Evolutionary conservation across 2,329 filamentous ascomycete species (phyloP), one percentile per base, ranked within the genome.

Genomic region (Trichoderma simmonsii): DNA sequence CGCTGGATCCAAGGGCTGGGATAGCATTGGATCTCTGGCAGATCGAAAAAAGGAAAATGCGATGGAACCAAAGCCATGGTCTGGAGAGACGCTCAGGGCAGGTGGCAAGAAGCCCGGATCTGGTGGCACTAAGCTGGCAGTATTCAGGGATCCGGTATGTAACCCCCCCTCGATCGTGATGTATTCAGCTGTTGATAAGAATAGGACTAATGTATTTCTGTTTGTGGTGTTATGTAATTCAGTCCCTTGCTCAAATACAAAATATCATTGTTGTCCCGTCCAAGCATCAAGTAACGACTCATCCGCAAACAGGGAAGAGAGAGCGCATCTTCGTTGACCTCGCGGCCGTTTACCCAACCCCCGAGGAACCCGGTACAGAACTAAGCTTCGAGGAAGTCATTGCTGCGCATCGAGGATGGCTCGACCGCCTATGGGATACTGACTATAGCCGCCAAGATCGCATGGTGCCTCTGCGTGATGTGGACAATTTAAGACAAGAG

Each of bases 11-110:
- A 92, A 91, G 79, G 95, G 94, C 3, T 98, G 96, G 95, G 93
- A 98, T 75, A 95, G 86, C 74, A 97, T 99, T 78, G 95, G 93
- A 34, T 94, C 94, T 1, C 83, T 98, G 73, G 88, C 90, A 65
- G 93, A 97, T 73, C 89, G 96, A 64, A 97, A 93, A 86, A 99
- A 98, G 86, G 96, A 99, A 81, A 99, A 99, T 78, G 86, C 87
- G 7, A 85, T 95, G 75, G 94, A 95, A 79, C 90, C 95, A 12
- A 95, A 92, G 79, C 94, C 95, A 24, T 98, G 95, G 96, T 92
- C 86, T 12, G 96, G 96, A 30, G 94, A 98, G 84, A 98, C 93
- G 54, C 83, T 99, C 76, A 93, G 95, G 81, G 92, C 90, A 3
- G 94, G 93, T 56, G 95, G 94, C 77, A 96, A 93, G 84, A 93